Evolutionary conservation across 2,329 filamentous ascomycete genomes (phyloP).

Genomic region (Clarireedia homoeocarpa): DNA sequence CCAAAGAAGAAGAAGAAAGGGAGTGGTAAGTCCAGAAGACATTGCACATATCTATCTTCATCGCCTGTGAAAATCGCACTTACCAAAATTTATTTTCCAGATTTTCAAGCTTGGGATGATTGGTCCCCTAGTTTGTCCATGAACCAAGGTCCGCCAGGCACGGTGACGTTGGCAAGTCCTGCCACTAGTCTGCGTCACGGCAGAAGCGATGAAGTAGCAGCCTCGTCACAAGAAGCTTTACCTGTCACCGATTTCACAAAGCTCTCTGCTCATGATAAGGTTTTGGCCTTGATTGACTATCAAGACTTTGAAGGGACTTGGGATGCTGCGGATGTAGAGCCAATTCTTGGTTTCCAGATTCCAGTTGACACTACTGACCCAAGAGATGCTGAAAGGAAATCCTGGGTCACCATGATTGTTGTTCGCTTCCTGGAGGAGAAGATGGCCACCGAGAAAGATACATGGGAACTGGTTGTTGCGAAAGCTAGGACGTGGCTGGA

Average conservation of each 20-base stretch:
- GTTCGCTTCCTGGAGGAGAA: slow-evolving; percentile 42
- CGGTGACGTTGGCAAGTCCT: too few relatives aligned
- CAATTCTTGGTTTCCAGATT: slow-evolving; percentile 11
- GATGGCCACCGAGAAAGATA: slow-evolving; percentile 39
- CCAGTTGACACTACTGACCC: slow-evolving; percentile 10
- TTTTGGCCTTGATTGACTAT: slow-evolving; percentile 41
- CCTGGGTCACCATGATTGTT: slow-evolving; percentile 28
- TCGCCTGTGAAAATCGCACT: too few relatives aligned
- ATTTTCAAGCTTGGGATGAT: too few relatives aligned
- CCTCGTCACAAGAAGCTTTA: too few relatives aligned
- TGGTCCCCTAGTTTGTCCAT: neutral
- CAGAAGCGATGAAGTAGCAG: too few relatives aligned
- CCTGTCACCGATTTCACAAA: neutral
- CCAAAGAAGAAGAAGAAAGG: too few relatives aligned
- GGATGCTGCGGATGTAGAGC: slow-evolving; percentile 20
- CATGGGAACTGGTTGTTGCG: slow-evolving; percentile 56
- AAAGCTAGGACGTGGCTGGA: slow-evolving; percentile 49
- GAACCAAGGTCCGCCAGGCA: neutral
- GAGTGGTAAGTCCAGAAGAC: too few relatives aligned
- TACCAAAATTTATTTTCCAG: too few relatives aligned
- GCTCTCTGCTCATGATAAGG: slow-evolving; percentile 15
- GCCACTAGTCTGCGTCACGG: too few relatives aligned
- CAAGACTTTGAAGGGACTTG: slow-evolving; percentile 52
- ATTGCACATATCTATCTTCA: too few relatives aligned
- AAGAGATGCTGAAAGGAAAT: neutral